Base-by-base conservation (phyloP, 2,329 filamentous ascomycete species). In the Mariannaea sp. region DNA sequence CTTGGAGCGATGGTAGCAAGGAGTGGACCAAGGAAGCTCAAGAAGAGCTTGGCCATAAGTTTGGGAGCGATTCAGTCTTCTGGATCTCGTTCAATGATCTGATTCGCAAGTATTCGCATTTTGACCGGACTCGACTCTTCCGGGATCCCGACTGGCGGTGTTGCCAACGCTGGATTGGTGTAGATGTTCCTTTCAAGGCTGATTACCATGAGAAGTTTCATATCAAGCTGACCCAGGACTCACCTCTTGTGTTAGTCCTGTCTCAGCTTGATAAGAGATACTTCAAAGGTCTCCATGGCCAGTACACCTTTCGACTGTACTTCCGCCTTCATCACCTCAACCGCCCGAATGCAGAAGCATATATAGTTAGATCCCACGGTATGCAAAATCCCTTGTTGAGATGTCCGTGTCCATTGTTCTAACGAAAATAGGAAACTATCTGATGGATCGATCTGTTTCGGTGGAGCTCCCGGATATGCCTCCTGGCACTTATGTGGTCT, bases 51-150 rank as follows among this genome's bases (percentile, higher is more conserved):
- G 75, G 74, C 35, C 82, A 85, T 63, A 77, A 76, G 24, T 86
- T 86, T 51, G 82, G 83, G 17, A 81, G 80, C 57, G 83, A 86
- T 60, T 83, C 81, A 1, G 80, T 83, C 10, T 86, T 86, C 62
- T 86, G 83, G 83, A 85, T 86, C 53, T 77, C 80, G 2, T 86
- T 84, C 62, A 75, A 81, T 44, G 84, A 87, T 60, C 74, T 87
- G 46, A 76, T 87, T 10, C 78, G 80, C 57, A 86, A 86, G 62
- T 87, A 82, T 62, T 79, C 80, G 42, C 77, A 80, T 58, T 80
- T 87, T 47, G 83, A 87, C 62, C 77, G 83, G 12, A 87, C 84
- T 0, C 76, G 84, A 1, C 77, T 87, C 14, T 87, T 87, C 68
- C 74, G 79, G 20, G 80, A 83, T 16, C 50, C 44, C 7, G 77